phyloP scores from a whole-genome alignment of 805 yeast species.

The Vanderwaltozyma yarrowii region DNA sequence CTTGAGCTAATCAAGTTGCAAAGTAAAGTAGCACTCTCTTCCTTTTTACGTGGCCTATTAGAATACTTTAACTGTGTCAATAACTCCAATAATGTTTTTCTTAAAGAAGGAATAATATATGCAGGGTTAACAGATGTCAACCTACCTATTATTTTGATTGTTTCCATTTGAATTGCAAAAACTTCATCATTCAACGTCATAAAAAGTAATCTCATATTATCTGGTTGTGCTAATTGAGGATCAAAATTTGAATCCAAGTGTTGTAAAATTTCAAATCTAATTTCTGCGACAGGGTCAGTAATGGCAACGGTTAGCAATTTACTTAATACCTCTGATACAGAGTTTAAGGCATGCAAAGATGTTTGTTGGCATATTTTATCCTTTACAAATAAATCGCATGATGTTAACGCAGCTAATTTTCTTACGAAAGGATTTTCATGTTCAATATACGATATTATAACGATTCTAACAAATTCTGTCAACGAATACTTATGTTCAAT shows the following conservation, averaged over 20 bases:
- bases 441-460: slow-evolving; percentile 75
- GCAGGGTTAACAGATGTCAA: slow-evolving; percentile 86
- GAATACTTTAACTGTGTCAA: slow-evolving; percentile 80
- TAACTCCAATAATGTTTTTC: slow-evolving; percentile 78
- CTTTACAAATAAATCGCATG: slow-evolving; percentile 61
- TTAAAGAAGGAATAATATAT: slow-evolving; percentile 82
- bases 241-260: slow-evolving; percentile 71
- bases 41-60: slow-evolving; percentile 63
- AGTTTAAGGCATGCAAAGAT: slow-evolving; percentile 66
- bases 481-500: slow-evolving; percentile 71
- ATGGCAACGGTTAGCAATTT: slow-evolving; percentile 73
- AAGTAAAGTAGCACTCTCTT: slow-evolving; percentile 73
- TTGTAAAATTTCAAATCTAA: slow-evolving; percentile 67
- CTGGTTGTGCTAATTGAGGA: slow-evolving; percentile 90
- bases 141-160: slow-evolving; percentile 74
- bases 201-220: slow-evolving; percentile 71
- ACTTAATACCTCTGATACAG: slow-evolving; percentile 78
- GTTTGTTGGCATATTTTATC: slow-evolving; percentile 82
- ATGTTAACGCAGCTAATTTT: slow-evolving; percentile 73
- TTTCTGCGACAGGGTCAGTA: slow-evolving; percentile 81
- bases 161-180: slow-evolving; percentile 70
- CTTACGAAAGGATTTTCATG: slow-evolving; percentile 73
- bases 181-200: slow-evolving; percentile 88
- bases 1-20: slow-evolving; percentile 69
- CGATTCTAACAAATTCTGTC: slow-evolving; percentile 78